phyloP scores from a whole-genome alignment of 306 rosid species.

The barrel medic (Medicago truncatula) region DNA sequence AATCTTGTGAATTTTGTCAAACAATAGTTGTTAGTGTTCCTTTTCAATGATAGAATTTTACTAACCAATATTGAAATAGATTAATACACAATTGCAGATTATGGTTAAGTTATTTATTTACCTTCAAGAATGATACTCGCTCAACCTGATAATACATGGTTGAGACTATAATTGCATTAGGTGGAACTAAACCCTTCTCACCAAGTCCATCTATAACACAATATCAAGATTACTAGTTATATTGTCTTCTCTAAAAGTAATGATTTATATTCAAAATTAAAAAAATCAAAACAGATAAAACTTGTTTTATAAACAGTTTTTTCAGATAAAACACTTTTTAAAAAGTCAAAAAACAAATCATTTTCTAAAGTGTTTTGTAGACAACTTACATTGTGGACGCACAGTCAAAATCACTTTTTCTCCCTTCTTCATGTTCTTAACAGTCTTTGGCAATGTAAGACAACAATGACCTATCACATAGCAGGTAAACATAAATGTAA shows the following conservation, averaged over 20 bases:
- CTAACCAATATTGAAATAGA: not conserved
- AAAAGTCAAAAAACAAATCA: too few relatives aligned
- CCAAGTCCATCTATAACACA: slow-evolving; percentile 81
- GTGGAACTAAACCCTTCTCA: slow-evolving; percentile 81
- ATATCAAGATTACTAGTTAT: not conserved
- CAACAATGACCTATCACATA: slow-evolving; percentile 69
- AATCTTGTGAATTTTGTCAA: not conserved
- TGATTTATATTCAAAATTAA: too few relatives aligned
- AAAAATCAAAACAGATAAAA: too few relatives aligned
- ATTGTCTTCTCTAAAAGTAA: not conserved
- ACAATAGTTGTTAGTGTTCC: not conserved
- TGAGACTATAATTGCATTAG: slow-evolving; percentile 54
- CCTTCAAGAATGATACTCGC: slow-evolving; percentile 83
- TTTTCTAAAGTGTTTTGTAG: not conserved
- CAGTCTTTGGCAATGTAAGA: slow-evolving; percentile 83
- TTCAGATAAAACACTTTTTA: too few relatives aligned
- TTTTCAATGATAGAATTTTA: not conserved
- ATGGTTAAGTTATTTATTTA: slow-evolving; percentile 17
- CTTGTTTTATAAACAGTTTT: too few relatives aligned
- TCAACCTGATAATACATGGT: slow-evolving; percentile 78
- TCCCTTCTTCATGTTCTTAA: slow-evolving; percentile 92
- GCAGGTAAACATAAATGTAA: not conserved
- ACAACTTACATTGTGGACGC: slow-evolving; percentile 84
- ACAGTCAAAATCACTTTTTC: slow-evolving; percentile 75
- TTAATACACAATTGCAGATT: not conserved